Evolutionary conservation across 2,329 filamentous ascomycete species (phyloP).

Genomic region (Lachnellula cervina): DNA sequence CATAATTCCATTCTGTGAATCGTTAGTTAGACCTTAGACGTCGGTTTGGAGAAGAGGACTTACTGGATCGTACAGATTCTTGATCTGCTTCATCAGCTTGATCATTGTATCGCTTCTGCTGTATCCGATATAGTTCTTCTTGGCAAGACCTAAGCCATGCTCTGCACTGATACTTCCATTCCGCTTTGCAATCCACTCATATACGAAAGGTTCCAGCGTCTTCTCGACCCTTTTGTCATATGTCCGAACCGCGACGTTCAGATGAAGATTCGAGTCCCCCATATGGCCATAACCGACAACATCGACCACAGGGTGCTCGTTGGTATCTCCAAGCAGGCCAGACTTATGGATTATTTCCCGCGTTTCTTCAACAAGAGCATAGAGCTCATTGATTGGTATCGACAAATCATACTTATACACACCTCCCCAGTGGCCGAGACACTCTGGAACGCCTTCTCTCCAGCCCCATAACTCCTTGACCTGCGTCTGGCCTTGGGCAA

Average conservation of each 20-base stretch:
- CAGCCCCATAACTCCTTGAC: slow-evolving; percentile 80
- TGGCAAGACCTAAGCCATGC: slow-evolving; percentile 88
- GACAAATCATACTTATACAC: slow-evolving; percentile 99
- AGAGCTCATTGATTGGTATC: slow-evolving; percentile 83
- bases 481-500: slow-evolving; percentile 93
- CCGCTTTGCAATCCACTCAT: slow-evolving; percentile 88
- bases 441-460: slow-evolving; percentile 89
- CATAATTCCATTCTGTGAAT: slow-evolving; percentile 84
- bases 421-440: slow-evolving; percentile 82
- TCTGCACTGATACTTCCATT: slow-evolving; percentile 95
- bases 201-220: slow-evolving; percentile 88
- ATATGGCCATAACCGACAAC: slow-evolving; percentile 98
- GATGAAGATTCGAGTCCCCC: slow-evolving; percentile 92
- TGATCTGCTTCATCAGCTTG: slow-evolving; percentile 89
- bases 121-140: slow-evolving; percentile 94
- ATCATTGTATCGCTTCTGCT: slow-evolving; percentile 85
- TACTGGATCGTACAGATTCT: slow-evolving; percentile 90
- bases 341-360: slow-evolving; percentile 65
- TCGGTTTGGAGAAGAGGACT: slow-evolving; percentile 36
- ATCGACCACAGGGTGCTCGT: slow-evolving; percentile 73
- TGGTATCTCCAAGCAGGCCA: slow-evolving; percentile 71
- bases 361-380: slow-evolving; percentile 82
- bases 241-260: slow-evolving; percentile 78
- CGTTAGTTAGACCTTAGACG: slow-evolving; percentile 19
- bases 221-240: slow-evolving; percentile 88